Percentiles rank a stretch among this genome's conserved stretches.
These are phyloP conservation scores for Amanita thiersii DNA, from an alignment of 768 basidiomycete genomes.

Conservation along the genomic window DNA sequence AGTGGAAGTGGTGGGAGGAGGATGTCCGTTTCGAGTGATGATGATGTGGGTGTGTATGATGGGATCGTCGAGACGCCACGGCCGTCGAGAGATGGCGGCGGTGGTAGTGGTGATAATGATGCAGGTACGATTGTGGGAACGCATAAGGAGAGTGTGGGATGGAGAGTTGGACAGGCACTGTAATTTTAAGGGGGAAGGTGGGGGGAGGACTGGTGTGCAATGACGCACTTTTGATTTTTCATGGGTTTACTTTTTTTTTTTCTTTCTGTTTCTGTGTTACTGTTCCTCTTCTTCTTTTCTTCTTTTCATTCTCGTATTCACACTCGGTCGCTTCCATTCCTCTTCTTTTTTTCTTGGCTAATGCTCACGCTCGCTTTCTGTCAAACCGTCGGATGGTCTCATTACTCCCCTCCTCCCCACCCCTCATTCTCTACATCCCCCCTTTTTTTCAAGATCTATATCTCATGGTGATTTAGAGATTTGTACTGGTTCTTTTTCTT, in stretches of 20 bases:
- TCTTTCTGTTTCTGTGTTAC: too few relatives aligned
- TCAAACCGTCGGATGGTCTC: not conserved
- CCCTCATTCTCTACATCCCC: too few relatives aligned
- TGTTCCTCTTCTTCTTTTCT: not conserved
- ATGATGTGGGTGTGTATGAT: not conserved
- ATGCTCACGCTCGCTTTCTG: not conserved
- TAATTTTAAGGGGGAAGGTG: slow-evolving; percentile 19
- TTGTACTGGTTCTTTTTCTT: not conserved
- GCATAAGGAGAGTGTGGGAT: slow-evolving; percentile 18
- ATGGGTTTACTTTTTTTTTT: too few relatives aligned
- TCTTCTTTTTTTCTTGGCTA: not conserved
- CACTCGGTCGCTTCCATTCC: not conserved
- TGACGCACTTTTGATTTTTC: too few relatives aligned
- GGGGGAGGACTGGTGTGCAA: too few relatives aligned
- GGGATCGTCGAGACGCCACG: slow-evolving; percentile 1
- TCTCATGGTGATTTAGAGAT: not conserved
- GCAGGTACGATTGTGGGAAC: slow-evolving; percentile 18
- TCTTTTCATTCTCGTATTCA: not conserved
- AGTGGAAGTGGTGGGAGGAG: not conserved
- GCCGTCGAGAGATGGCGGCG: not conserved
- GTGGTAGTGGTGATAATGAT: slow-evolving; percentile 23
- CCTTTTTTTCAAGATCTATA: too few relatives aligned
- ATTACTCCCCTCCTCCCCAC: too few relatives aligned
- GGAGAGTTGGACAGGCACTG: slow-evolving; percentile 34
- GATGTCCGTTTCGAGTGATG: not conserved